These are phyloP conservation scores for Dactylonectria estremocensis DNA, from an alignment of 2,329 filamentous ascomycete genomes.

Conservation along the genomic window DNA sequence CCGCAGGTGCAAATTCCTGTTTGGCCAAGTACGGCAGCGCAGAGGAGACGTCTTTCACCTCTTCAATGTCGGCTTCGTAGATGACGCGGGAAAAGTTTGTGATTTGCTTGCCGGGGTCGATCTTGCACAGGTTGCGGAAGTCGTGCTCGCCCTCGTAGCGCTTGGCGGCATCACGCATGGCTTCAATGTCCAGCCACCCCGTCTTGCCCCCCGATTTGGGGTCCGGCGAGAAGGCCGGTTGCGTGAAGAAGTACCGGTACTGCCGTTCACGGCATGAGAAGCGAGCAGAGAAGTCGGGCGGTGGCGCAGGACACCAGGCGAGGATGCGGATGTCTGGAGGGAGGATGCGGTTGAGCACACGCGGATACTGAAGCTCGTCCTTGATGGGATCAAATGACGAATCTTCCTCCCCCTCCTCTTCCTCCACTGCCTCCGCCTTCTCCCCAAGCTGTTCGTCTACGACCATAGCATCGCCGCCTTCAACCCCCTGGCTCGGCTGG, in stretches of 20 bases:
- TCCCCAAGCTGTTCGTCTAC: conserved; percentile 37
- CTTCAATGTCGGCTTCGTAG: conserved; percentile 84
- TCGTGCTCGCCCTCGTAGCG: conserved; percentile 88
- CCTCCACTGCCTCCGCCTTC: conserved; percentile 35
- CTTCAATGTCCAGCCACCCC: conserved; percentile 89
- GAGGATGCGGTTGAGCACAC: conserved; percentile 87
- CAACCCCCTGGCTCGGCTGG: conserved; percentile 40
- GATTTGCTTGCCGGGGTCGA: conserved; percentile 92
- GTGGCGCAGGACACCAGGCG: conserved; percentile 91
- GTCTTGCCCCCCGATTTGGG: conserved; percentile 62
- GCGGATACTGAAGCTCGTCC: conserved; percentile 89
- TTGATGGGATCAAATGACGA: conserved; percentile 74
- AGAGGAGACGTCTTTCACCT: conserved; percentile 70
- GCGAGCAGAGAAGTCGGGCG: conserved; percentile 86
- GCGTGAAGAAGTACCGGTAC: conserved; percentile 98
- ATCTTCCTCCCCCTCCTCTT: conserved; percentile 37
- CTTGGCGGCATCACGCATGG: conserved; percentile 87
- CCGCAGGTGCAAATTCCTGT: conserved; percentile 53
- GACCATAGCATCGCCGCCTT: conserved; percentile 44
- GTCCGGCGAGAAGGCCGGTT: conserved; percentile 85
- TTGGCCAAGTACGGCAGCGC: conserved; percentile 70
- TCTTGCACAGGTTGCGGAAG: conserved; percentile 97
- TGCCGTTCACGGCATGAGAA: conserved; percentile 93
- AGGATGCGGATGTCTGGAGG: conserved; percentile 91
- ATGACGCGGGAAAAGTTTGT: conserved; percentile 86